A percentile compares a stretch with the other conserved stretches of the same genome.
Conservation (phyloP, 306 rosid genomes). For the Fragaria nilgerrensis region DNA sequence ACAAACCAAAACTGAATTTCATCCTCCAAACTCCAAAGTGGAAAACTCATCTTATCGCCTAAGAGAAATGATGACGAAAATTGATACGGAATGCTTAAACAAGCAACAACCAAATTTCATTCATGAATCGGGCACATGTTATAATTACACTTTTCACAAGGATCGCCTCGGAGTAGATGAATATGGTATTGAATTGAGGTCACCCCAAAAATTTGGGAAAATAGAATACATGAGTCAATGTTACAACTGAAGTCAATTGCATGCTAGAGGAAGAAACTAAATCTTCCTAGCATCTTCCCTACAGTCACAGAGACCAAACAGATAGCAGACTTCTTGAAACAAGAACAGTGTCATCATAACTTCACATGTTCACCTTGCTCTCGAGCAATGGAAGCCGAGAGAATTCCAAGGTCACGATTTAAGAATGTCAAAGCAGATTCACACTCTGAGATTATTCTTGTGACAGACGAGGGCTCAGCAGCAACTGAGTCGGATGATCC, state of each 20-base stretch:
- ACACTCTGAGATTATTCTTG: conserved; percentile 83
- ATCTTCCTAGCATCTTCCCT: neutral
- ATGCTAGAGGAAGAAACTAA: neutral
- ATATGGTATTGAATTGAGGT: neutral
- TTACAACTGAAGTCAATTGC: neutral
- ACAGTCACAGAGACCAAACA: neutral
- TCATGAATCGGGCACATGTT: neutral
- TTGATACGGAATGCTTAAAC: too few relatives aligned
- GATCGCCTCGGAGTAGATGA: neutral
- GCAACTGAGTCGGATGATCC: conserved; percentile 84
- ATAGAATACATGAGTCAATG: neutral
- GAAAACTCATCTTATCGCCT: neutral
- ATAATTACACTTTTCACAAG: neutral
- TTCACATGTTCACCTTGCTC: conserved; percentile 61
- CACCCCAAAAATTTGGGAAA: neutral
- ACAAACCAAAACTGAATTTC: neutral
- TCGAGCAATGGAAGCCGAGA: conserved; percentile 91
- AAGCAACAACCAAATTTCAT: neutral
- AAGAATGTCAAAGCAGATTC: conserved; percentile 81
- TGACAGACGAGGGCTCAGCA: conserved; percentile 84
- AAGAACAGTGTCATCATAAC: conserved; percentile 27
- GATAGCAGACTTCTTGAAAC: neutral
- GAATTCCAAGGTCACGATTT: conserved; percentile 89
- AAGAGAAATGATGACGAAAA: too few relatives aligned
- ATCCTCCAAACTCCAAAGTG: neutral